Conservation (phyloP, 2,329 filamentous ascomycete species). For the Verticillium nonalfalfae region DNA sequence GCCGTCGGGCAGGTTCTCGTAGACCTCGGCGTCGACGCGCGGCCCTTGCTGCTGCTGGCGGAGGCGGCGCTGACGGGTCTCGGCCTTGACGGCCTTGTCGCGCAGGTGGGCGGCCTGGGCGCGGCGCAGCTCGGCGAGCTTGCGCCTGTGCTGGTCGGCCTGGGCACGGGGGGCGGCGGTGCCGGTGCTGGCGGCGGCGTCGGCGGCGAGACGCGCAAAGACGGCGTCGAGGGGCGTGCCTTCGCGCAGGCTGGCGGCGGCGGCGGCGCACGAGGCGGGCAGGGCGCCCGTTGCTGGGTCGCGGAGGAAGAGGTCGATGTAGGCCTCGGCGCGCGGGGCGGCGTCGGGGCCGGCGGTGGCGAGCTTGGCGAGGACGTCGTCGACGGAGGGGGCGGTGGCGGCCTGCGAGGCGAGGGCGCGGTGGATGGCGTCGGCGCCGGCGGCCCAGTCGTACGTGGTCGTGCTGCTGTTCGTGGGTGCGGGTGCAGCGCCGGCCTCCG, state of each 20-base stretch:
- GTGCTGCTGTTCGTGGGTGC: too few species aligned
- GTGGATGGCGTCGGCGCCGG: conserved; percentile 2
- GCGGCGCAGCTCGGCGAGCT: conserved; percentile 39
- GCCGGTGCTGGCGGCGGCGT: conserved; percentile 16
- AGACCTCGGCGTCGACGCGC: conserved; percentile 22
- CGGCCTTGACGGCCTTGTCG: conserved; percentile 33
- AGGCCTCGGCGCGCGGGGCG: background rate
- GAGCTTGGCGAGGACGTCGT: conserved; percentile 5
- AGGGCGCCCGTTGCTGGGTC: conserved; percentile 23
- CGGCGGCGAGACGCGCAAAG: conserved; percentile 20
- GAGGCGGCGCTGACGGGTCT: conserved; percentile 19
- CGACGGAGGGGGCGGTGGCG: background rate
- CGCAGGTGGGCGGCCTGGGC: conserved; percentile 38
- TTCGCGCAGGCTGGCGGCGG: conserved; percentile 29
- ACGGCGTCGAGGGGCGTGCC: conserved; percentile 21
- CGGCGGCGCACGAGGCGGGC: conserved; percentile 23
- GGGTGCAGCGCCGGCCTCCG: background rate
- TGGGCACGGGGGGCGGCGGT: conserved; percentile 20
- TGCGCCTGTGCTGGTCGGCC: conserved; percentile 28
- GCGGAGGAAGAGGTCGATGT: conserved; percentile 24
- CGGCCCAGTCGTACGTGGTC: background rate
- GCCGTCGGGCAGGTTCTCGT: conserved; percentile 24
- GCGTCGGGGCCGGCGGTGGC: background rate
- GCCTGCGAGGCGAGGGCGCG: conserved; percentile 3
- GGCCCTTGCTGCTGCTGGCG: conserved; percentile 10